Evolutionary conservation across 768 basidiomycete species (phyloP), one percentile per base, ranked within the genome.

Genomic region (Fistulinella prunicolor): DNA sequence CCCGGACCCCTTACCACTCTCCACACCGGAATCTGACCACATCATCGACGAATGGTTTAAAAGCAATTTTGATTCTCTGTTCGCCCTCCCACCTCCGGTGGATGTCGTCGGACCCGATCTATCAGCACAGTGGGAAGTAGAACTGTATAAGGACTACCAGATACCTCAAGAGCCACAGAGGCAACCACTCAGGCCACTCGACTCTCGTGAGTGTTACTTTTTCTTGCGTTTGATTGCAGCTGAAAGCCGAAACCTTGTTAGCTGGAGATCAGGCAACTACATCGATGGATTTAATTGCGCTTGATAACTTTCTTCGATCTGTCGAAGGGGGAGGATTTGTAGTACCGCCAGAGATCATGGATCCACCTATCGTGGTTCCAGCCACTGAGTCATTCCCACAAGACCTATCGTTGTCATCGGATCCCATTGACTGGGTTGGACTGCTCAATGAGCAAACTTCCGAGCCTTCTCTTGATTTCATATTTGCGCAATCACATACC

Each of bases 31-130:
- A n/a, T 55, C 55, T 4, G 61, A 58, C 3, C 28, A 51, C 12
- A 47, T 50, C 1, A 48, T 70, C 16, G 68, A 73, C 10, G 61
- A 65, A n/a, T 75, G 71, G 74, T 70, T 70, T 17, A 55, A 61
- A 0, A 44, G 47, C 9, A 55, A 55, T 28, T 60, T 66, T 32
- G 46, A 49, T n/a, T 1, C 32, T 26, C 10, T 59, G 1, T 68
- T 69, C 21, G 46, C 66, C 1, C 32, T 64, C 1, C 65, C 64
- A 2, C 53, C 47, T 5, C 50, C 53, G 1, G 63, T 62, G 1
- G 51, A 58, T 22, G 51, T 56, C 0, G 47, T 46, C 0, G 54
- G 60, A 13, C 56, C 61, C 3, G 66, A 71, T n/a, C 38, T 48
- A 1, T 59, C 55, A 0, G n/a, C 55, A 3, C 63, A 47, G 0